A percentile compares a stretch with the other conserved stretches of the same genome.
Conservation (phyloP, 169 alveolate species). For the Plasmodium cynomolgi region DNA sequence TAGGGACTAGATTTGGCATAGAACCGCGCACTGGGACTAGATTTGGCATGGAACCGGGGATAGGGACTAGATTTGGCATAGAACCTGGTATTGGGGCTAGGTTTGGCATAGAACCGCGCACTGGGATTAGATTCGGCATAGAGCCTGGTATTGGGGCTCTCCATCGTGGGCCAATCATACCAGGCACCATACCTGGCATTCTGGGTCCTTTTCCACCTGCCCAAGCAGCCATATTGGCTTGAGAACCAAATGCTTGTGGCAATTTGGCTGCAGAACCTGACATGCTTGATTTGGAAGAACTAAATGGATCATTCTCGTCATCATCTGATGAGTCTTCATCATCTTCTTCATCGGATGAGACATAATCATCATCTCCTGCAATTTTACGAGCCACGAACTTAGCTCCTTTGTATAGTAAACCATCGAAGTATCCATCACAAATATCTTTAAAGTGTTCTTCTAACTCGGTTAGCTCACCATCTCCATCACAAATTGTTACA, state of each 20-base stretch:
- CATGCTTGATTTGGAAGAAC: background rate
- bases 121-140: background rate
- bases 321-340: background rate
- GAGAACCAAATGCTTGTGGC: background rate
- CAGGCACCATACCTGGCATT: background rate
- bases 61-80: too few species aligned
- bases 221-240: background rate
- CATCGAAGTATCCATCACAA: background rate
- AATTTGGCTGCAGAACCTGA: background rate
- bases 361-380: background rate
- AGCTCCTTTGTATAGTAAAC: background rate
- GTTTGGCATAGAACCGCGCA: background rate
- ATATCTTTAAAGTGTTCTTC: background rate
- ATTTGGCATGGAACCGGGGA: too few species aligned
- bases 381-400: background rate
- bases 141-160: background rate
- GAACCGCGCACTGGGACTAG: background rate
- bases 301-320: background rate
- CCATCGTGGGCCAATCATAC: background rate
- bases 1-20: too few species aligned
- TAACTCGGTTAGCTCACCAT: background rate
- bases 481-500: background rate
- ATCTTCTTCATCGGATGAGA: background rate
- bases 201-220: background rate
- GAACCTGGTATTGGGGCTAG: too few species aligned